Conservation (phyloP, 352 stramenopile genomes). For the Pythium graminicola region DNA sequence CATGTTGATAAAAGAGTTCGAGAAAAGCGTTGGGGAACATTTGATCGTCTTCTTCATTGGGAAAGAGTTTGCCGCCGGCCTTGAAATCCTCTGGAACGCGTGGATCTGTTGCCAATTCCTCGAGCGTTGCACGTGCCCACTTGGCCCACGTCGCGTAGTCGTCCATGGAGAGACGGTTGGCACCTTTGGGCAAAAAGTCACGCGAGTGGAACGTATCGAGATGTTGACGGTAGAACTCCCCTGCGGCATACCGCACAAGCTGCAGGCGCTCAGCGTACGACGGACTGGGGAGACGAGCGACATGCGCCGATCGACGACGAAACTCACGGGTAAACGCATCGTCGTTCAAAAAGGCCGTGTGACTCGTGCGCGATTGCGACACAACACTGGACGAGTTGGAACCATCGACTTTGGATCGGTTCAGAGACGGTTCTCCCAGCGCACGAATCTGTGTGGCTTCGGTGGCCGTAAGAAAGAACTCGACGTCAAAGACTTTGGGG, state of each 20-base stretch:
- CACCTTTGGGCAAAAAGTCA: constrained; percentile 54
- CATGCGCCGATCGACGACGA: constrained; percentile 44
- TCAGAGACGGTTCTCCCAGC: constrained; percentile 39
- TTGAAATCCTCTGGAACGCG: constrained; percentile 52
- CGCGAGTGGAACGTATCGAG: constrained; percentile 76
- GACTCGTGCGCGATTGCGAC: constrained; percentile 59
- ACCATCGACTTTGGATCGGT: constrained; percentile 67
- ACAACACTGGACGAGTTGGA: constrained; percentile 60
- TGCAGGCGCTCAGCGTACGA: constrained; percentile 68
- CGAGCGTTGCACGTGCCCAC: constrained; percentile 55
- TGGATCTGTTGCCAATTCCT: constrained; percentile 27
- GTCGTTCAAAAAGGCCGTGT: constrained; percentile 73
- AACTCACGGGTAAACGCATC: constrained; percentile 68
- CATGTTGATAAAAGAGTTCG: constrained; percentile 47
- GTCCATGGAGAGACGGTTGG: constrained; percentile 35
- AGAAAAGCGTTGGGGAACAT: constrained; percentile 63
- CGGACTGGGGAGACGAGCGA: constrained; percentile 63
- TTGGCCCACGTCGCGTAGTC: constrained; percentile 61
- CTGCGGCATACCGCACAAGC: constrained; percentile 67
- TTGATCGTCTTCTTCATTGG: constrained; percentile 38
- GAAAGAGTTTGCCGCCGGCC: constrained; percentile 51
- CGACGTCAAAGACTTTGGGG: constrained; percentile 72
- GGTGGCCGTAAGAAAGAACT: constrained; percentile 50
- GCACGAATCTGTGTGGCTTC: constrained; percentile 59
- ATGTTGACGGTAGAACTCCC: constrained; percentile 80